phyloP scores from a whole-genome alignment of 768 basidiomycete species.

The Chiua virens region DNA sequence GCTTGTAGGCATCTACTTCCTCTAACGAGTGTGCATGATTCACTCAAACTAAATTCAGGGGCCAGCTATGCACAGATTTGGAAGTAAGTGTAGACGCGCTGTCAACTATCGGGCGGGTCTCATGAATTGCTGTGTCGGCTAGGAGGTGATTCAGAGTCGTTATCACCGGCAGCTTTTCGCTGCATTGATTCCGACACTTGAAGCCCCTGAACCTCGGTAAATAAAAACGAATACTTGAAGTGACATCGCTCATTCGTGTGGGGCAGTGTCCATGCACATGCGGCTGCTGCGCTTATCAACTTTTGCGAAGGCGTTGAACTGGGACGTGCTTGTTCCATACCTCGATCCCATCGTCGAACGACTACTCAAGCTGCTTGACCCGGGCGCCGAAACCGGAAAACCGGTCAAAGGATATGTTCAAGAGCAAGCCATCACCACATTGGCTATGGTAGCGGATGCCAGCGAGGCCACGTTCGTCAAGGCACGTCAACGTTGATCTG shows the following conservation, averaged over 20 bases:
- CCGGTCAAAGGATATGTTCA: constrained; percentile 65
- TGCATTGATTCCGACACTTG: constrained; percentile 69
- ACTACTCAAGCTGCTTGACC: constrained; percentile 55
- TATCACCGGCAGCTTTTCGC: constrained; percentile 69
- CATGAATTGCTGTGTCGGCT: background rate
- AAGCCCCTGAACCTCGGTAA: constrained; percentile 73
- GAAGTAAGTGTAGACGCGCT: constrained; percentile 49
- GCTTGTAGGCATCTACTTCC: constrained; percentile 52
- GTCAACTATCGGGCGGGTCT: background rate
- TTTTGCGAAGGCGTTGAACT: constrained; percentile 86
- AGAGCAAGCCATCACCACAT: constrained; percentile 83
- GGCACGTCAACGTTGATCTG: constrained; percentile 34
- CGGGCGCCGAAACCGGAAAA: constrained; percentile 42
- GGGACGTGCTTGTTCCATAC: constrained; percentile 70
- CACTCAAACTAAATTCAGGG: constrained; percentile 41
- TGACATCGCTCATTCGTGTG: constrained; percentile 1
- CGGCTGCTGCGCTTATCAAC: constrained; percentile 85
- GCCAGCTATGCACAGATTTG: constrained; percentile 87
- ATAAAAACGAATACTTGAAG: constrained; percentile 4
- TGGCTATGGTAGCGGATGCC: constrained; percentile 88
- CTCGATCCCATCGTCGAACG: constrained; percentile 79
- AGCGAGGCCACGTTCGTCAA: constrained; percentile 78
- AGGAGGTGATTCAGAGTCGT: constrained; percentile 75
- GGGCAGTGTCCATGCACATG: constrained; percentile 78
- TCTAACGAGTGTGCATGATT: background rate